phyloP scores from a whole-genome alignment of 164 flowering plant species.

The Chimonanthus salicifolius region DNA sequence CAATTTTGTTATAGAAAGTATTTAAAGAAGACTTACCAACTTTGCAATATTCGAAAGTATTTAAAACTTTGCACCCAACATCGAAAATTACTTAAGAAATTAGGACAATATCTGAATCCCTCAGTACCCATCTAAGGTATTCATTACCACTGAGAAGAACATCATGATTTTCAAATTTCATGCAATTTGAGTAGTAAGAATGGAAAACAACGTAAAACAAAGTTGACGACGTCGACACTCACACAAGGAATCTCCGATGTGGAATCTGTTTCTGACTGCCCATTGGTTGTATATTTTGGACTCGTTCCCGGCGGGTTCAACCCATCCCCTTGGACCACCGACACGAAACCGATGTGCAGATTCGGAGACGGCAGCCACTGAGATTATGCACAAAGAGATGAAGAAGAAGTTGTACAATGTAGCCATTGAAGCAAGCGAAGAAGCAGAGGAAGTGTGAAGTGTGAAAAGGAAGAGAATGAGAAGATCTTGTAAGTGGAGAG shows the following conservation, averaged over 20 bases:
- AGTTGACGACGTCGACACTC: conserved; percentile 14
- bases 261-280: conserved; percentile 54
- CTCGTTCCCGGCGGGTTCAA: conserved; percentile 33
- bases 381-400: conserved; percentile 6
- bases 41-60: no score
- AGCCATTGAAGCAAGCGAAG: conserved; percentile 3
- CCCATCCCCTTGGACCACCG: conserved; percentile 53
- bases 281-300: conserved; percentile 41
- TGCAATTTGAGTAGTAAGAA: no score
- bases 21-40: no score
- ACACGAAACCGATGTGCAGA: conserved; percentile 36
- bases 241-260: conserved; percentile 53
- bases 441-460: background rate
- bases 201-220: no score
- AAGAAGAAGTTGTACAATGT: background rate
- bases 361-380: conserved; percentile 10
- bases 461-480: background rate
- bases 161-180: no score
- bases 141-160: no score
- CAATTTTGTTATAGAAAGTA: no score
- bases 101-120: no score
- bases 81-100: no score
- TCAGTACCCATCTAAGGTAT: no score
- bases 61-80: no score
- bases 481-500: background rate